phyloP scores from a whole-genome alignment of 1,139 yeast genomes.

The Taphrina flavorubra region DNA sequence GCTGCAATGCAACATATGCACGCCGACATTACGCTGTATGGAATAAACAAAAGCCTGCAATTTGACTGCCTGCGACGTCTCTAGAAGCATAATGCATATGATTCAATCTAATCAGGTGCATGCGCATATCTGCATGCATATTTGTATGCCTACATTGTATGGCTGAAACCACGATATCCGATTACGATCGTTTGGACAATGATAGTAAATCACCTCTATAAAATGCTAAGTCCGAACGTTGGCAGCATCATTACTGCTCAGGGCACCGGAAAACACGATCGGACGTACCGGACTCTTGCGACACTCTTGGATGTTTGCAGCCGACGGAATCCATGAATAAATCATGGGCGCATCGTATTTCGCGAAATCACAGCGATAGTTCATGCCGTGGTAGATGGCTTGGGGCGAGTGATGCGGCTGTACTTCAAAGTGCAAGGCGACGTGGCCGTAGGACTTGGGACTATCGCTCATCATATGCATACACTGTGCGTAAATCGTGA shows the following conservation, averaged over 20 bases:
- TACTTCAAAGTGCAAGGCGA: neutral
- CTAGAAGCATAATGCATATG: too few relatives aligned
- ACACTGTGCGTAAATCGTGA: neutral
- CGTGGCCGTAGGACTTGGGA: neutral
- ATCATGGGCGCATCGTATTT: neutral
- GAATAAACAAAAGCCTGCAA: too few relatives aligned
- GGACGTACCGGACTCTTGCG: neutral
- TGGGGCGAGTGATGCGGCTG: neutral
- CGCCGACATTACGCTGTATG: too few relatives aligned
- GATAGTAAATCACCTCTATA: too few relatives aligned
- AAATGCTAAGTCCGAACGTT: too few relatives aligned
- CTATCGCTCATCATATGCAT: neutral
- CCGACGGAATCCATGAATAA: neutral
- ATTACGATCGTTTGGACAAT: too few relatives aligned
- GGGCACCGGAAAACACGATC: neutral
- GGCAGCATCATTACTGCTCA: neutral
- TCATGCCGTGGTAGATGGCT: neutral
- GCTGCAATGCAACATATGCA: too few relatives aligned
- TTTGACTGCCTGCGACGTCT: too few relatives aligned
- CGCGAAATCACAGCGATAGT: neutral
- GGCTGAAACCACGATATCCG: too few relatives aligned
- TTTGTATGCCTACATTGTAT: too few relatives aligned
- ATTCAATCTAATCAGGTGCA: too few relatives aligned
- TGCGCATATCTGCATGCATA: too few relatives aligned
- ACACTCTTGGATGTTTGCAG: neutral